phyloP scores from a whole-genome alignment of 768 basidiomycete genomes.

The Lentinus brumalis region DNA sequence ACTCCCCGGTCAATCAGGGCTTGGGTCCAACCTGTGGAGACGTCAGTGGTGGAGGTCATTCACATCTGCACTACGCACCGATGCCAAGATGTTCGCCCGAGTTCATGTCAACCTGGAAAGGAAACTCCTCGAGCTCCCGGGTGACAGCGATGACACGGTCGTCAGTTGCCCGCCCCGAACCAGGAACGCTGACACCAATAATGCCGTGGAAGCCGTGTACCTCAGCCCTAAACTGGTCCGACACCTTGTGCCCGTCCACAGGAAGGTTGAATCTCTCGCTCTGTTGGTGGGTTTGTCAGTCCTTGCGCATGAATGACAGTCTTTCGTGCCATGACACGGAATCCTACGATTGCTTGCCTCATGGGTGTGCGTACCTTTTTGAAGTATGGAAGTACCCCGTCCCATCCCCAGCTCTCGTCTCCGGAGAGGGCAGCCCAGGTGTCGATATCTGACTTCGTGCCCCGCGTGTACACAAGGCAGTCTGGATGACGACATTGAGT shows the following conservation, averaged over 20 bases:
- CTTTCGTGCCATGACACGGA: too few relatives aligned
- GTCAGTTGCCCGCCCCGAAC: not conserved
- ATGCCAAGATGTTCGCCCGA: conserved; percentile 44
- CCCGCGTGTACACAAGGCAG: not conserved
- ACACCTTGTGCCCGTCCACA: not conserved
- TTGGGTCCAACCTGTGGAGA: conserved; percentile 9
- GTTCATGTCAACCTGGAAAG: conserved; percentile 44
- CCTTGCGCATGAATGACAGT: too few relatives aligned
- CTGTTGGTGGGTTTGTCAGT: not conserved
- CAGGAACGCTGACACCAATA: not conserved
- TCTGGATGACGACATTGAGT: not conserved
- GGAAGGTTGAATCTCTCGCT: not conserved
- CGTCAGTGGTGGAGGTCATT: not conserved
- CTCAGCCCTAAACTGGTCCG: not conserved
- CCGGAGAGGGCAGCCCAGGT: not conserved
- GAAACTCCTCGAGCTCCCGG: conserved; percentile 34
- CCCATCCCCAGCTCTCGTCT: not conserved
- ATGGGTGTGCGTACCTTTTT: not conserved
- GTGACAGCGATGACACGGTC: not conserved
- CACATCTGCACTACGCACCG: conserved; percentile 28
- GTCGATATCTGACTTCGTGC: not conserved
- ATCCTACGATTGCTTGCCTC: too few relatives aligned
- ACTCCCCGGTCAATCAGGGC: not conserved
- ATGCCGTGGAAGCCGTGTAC: not conserved
- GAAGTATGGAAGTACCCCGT: not conserved